Conservation (phyloP, 73 alveolate genomes). For the Uronychia binucleata region DNA sequence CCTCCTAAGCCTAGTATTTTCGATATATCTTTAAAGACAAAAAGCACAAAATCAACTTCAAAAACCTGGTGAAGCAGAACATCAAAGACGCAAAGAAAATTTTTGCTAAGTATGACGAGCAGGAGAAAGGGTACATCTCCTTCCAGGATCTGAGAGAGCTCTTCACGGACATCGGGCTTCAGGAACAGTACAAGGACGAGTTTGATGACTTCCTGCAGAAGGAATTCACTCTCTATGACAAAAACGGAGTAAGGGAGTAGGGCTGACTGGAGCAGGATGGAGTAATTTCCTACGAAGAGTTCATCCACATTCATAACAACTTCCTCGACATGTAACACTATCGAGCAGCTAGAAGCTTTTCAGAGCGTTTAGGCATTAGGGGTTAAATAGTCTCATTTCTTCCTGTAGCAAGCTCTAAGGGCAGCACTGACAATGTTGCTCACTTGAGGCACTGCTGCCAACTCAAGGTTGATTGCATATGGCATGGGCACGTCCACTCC, state of each 20-base stretch:
- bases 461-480: constrained; percentile 82
- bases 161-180: constrained; percentile 25
- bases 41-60: constrained; percentile 14
- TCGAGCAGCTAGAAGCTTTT: background rate
- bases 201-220: constrained; percentile 17
- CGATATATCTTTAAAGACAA: constrained; percentile 14
- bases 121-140: constrained; percentile 30
- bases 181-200: constrained; percentile 24
- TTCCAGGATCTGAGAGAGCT: constrained; percentile 3
- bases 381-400: background rate
- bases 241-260: background rate
- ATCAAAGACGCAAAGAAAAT: constrained; percentile 6
- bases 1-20: constrained; percentile 25
- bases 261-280: constrained; percentile 17
- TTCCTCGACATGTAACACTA: constrained; percentile 1
- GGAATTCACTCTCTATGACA: constrained; percentile 21
- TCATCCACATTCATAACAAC: constrained; percentile 38
- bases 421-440: constrained; percentile 73
- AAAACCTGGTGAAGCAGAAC: background rate
- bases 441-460: constrained; percentile 72
- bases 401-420: constrained; percentile 59
- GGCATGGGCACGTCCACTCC: constrained; percentile 94
- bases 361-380: background rate
- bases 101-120: constrained; percentile 13
- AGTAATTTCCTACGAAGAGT: constrained; percentile 40